Conservation (phyloP, 176 grass and related monocot genomes). For the Ensete ventricosum region DNA sequence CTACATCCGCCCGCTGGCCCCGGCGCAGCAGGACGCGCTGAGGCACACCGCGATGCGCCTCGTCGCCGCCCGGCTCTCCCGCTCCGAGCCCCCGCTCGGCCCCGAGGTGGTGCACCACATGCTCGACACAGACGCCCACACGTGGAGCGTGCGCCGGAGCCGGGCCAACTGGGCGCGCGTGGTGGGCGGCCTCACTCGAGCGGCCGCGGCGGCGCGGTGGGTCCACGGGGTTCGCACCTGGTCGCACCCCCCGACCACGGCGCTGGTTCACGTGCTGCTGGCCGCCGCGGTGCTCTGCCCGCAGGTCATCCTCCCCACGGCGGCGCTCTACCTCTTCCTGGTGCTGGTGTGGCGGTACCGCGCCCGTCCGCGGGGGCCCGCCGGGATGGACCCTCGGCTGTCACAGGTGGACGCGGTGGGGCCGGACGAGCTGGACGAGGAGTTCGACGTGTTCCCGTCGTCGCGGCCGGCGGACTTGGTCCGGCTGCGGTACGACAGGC, state of each 20-base stretch:
- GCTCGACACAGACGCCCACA: conserved; percentile 84
- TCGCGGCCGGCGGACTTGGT: conserved; percentile 56
- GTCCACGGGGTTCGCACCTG: conserved; percentile 54
- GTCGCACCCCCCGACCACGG: conserved; percentile 61
- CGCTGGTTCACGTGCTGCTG: conserved; percentile 68
- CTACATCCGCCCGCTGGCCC: conserved; percentile 67
- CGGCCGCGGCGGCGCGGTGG: conserved; percentile 48
- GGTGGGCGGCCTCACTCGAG: conserved; percentile 58
- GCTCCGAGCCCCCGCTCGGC: conserved; percentile 93
- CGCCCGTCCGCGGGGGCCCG: conserved; percentile 38
- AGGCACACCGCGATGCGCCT: conserved; percentile 91
- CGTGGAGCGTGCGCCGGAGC: conserved; percentile 91
- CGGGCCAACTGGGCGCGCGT: conserved; percentile 96
- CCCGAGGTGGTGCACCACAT: conserved; percentile 91
- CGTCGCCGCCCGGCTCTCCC: conserved; percentile 61
- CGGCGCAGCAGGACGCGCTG: conserved; percentile 87
- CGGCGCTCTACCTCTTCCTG: conserved; percentile 70
- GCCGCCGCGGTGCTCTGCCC: conserved; percentile 75
- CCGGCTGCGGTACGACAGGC: conserved; percentile 61
- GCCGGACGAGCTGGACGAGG: conserved; percentile 93
- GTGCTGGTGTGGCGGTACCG: conserved; percentile 78
- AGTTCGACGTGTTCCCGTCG: conserved; percentile 84
- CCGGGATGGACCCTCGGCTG: conserved; percentile 72
- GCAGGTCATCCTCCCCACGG: conserved; percentile 77
- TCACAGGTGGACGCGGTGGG: conserved; percentile 73